These are phyloP conservation scores for Phyllosticta citribraziliensis DNA, from an alignment of 2,329 filamentous ascomycete species.

Conservation along the genomic window DNA sequence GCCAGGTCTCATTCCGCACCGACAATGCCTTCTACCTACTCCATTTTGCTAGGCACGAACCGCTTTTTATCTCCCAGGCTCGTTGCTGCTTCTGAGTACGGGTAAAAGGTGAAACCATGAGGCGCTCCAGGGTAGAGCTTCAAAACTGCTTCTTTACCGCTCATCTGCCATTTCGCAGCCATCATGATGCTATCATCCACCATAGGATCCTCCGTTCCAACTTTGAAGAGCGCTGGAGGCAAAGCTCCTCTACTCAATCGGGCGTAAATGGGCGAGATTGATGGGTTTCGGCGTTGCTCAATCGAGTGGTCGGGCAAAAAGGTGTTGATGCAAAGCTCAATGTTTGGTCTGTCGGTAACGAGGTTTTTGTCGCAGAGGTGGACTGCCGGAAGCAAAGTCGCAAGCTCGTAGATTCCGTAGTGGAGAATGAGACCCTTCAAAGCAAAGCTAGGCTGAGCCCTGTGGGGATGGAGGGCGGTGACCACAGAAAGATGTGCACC, in stretches of 20 bases:
- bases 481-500: conserved; percentile 42
- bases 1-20: conserved; percentile 9
- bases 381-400: conserved; percentile 32
- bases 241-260: conserved; percentile 30
- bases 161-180: conserved; percentile 44
- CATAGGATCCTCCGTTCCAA: conserved; percentile 45
- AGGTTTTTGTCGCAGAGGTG: conserved; percentile 24
- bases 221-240: conserved; percentile 46
- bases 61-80: conserved; percentile 29
- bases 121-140: conserved; percentile 46
- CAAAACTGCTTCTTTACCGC: conserved; percentile 40
- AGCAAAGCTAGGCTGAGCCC: conserved; percentile 27
- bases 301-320: conserved; percentile 34
- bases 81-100: conserved; percentile 27
- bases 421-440: conserved; percentile 44
- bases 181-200: conserved; percentile 45
- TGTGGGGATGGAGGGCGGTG: conserved; percentile 39
- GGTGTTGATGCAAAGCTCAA: conserved; percentile 37
- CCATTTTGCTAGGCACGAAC: conserved; percentile 26
- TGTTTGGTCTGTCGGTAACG: conserved; percentile 38
- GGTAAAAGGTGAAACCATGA: conserved; percentile 43
- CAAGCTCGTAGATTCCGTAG: conserved; percentile 44
- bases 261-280: conserved; percentile 42
- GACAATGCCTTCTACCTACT: conserved; percentile 3
- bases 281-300: conserved; percentile 34